phyloP scores from a whole-genome alignment of 176 grass and related monocot genomes.

The Saccharum spontaneum region DNA sequence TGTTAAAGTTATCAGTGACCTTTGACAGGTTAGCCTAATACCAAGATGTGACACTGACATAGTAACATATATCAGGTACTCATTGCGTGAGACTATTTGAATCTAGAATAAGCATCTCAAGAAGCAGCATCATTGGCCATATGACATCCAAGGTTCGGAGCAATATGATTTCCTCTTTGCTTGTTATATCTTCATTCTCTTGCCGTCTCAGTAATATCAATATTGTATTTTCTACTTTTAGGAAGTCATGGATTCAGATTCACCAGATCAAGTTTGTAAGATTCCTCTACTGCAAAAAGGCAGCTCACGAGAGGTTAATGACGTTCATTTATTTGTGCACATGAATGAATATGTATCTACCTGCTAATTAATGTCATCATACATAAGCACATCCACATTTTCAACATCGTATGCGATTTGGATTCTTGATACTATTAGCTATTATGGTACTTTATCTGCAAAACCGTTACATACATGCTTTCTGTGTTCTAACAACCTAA shows the following conservation, averaged over 20 bases:
- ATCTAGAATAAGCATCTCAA: neutral
- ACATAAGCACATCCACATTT: neutral
- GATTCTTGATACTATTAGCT: neutral
- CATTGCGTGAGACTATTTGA: neutral
- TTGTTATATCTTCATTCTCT: neutral
- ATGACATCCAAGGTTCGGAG: neutral
- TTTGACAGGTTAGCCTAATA: neutral
- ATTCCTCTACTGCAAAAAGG: slow-evolving; percentile 25
- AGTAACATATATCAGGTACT: neutral
- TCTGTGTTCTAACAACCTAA: no score
- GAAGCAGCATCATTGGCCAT: neutral
- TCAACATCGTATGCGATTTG: neutral
- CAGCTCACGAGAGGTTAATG: neutral
- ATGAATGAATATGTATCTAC: neutral
- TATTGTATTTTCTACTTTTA: neutral
- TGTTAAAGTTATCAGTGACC: neutral
- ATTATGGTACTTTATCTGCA: neutral
- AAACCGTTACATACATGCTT: neutral
- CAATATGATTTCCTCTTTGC: neutral
- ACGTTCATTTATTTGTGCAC: neutral
- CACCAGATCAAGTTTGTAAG: neutral
- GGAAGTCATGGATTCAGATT: slow-evolving; percentile 6
- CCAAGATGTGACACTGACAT: neutral
- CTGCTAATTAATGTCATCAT: neutral
- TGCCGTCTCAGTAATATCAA: neutral